These are phyloP conservation scores for Reutealis trisperma DNA, from an alignment of 345 rosid species.

Conservation along the genomic window DNA sequence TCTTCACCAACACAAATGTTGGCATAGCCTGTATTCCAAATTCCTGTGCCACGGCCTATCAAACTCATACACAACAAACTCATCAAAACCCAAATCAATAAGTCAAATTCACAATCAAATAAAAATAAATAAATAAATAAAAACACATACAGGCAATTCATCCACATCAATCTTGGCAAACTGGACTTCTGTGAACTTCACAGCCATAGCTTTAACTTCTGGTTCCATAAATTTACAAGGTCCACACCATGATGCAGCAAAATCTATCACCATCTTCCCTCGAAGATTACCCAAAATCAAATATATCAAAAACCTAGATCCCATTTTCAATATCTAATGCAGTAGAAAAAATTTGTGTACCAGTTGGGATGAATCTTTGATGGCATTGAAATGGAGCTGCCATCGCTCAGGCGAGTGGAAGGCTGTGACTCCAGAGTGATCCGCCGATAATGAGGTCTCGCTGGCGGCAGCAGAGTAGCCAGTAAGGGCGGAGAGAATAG, in stretches of 20 bases:
- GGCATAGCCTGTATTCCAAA: conserved; percentile 83
- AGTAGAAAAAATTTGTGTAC: conserved; percentile 30
- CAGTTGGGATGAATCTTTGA: conserved; percentile 58
- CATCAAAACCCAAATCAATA: background rate
- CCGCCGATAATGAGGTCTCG: conserved; percentile 18
- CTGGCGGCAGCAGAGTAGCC: conserved; percentile 14
- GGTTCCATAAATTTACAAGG: conserved; percentile 83
- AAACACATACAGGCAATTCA: conserved; percentile 59
- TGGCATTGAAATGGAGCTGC: conserved; percentile 74
- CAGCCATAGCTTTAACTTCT: conserved; percentile 45
- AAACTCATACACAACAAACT: conserved; percentile 3
- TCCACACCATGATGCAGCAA: conserved; percentile 87
- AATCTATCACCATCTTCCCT: conserved; percentile 70
- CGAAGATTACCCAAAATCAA: background rate
- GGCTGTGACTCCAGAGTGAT: conserved; percentile 33
- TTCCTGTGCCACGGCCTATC: conserved; percentile 71
- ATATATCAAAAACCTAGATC: background rate
- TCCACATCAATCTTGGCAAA: conserved; percentile 92
- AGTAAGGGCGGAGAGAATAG: conserved; percentile 25
- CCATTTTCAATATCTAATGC: background rate
- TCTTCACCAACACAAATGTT: conserved; percentile 82
- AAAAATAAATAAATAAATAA: background rate
- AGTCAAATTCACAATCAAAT: background rate
- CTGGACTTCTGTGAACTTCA: conserved; percentile 48
- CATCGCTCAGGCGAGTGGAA: conserved; percentile 71